A percentile compares a stretch with the other conserved stretches of the same genome.
phyloP scores from a whole-genome alignment of 306 rosid species.

The Malus orientalis region DNA sequence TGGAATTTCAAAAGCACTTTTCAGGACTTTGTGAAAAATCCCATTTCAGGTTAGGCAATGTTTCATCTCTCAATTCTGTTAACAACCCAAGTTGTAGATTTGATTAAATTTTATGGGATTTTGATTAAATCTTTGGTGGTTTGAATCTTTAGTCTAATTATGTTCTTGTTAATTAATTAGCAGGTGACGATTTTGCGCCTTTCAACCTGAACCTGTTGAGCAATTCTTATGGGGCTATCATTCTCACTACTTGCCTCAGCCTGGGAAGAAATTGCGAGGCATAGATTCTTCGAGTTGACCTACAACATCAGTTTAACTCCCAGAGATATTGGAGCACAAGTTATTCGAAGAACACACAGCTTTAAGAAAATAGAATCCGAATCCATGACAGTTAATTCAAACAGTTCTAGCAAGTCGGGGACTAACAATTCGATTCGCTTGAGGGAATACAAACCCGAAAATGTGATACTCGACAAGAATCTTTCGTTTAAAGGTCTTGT shows the following conservation, averaged over 20 bases:
- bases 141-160: neutral
- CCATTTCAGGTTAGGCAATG: slow-evolving; percentile 11
- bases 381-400: slow-evolving; percentile 10
- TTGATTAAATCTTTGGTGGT: neutral
- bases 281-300: slow-evolving; percentile 20
- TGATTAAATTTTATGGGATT: neutral
- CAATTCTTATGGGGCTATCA: slow-evolving; percentile 51
- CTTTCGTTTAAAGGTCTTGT: slow-evolving; percentile 37
- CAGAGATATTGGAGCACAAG: slow-evolving; percentile 22
- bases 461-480: slow-evolving; percentile 33
- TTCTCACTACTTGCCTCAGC: slow-evolving; percentile 43
- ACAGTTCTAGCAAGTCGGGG: slow-evolving; percentile 19
- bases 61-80: neutral
- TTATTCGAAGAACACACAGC: slow-evolving; percentile 43
- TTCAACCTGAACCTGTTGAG: slow-evolving; percentile 2
- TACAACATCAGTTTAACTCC: slow-evolving; percentile 31
- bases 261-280: slow-evolving; percentile 46
- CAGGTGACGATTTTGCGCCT: neutral
- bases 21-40: neutral
- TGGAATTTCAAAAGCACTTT: neutral
- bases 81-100: neutral
- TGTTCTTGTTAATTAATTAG: neutral
- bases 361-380: slow-evolving; percentile 48
- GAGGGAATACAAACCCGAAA: slow-evolving; percentile 45
- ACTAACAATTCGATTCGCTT: slow-evolving; percentile 22